Base-by-base conservation (phyloP, 495 filamentous ascomycete genomes). In the Penicillium atrosanguineum region DNA sequence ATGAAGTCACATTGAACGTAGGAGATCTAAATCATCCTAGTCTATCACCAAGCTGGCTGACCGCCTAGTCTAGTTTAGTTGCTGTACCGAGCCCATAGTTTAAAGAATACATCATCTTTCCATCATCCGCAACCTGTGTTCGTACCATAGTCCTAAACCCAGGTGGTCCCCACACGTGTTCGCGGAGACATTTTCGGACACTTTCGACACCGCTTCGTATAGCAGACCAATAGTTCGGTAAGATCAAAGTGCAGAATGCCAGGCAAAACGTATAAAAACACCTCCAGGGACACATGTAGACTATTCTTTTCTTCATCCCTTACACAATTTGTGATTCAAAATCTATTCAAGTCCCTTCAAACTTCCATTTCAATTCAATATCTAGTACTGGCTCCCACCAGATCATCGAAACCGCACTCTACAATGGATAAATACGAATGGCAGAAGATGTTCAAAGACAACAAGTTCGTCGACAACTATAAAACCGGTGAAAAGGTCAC, bases 121-220 rank as follows among this genome's bases (percentile, higher is more conserved):
- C n/a, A n/a, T n/a, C n/a, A n/a, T n/a, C n/a, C n/a, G n/a, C n/a
- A n/a, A n/a, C n/a, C n/a, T n/a, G n/a, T n/a, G n/a, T n/a, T n/a
- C n/a, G n/a, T n/a, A n/a, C n/a, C n/a, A n/a, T n/a, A n/a, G n/a
- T 23, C 5, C 23, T 5, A 5, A 5, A 23, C 23, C 23, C 23
- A 23, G 5, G 23, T 23, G 23, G 23, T 23, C 6, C n/a, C 55
- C 43, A 38, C 44, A 39, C 48, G 6, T 41, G 11, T 7, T 47
- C 18, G 21, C 64, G 64, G 64, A 68, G 59, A 65, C 64, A 54
- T 65, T 61, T 18, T 70, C 65, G 67, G 67, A 63, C 40, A 70
- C 65, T 68, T 70, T 64, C 49, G 23, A 14, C 18, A 21, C 37
- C 23, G 12, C 41, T 8, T 6, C 6, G 4, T 39, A 16, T 16